Evolutionary conservation across 129 eudicot species (phyloP).

Genomic region (Artemisia annua): DNA sequence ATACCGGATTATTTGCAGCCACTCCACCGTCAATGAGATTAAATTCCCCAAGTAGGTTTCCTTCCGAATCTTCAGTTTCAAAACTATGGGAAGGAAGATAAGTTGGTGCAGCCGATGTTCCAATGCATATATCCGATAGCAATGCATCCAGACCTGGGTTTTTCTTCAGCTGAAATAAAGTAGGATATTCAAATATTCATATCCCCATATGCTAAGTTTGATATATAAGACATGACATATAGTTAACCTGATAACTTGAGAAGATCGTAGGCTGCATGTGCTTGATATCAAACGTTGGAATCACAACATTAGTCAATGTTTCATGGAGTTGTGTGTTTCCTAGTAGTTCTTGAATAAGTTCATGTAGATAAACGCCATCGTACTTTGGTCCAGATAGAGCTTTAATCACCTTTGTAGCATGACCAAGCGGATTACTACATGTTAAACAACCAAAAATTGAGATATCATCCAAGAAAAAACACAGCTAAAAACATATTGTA

Average conservation of each 20-base stretch:
- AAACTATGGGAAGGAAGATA: no score
- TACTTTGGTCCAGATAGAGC: slow-evolving; percentile 47
- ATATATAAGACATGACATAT: no score
- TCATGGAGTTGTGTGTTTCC: slow-evolving; percentile 43
- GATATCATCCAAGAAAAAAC: not conserved
- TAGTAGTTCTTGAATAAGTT: slow-evolving; percentile 33
- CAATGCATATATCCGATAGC: no score
- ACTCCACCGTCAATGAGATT: no score
- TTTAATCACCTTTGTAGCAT: slow-evolving; percentile 32
- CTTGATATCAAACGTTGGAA: slow-evolving; percentile 64
- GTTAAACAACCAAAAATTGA: not conserved
- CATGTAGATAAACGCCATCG: slow-evolving; percentile 54
- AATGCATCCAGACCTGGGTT: no score
- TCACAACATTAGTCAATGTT: slow-evolving; percentile 57
- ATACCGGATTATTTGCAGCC: no score
- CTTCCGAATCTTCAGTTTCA: no score
- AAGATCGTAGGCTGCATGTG: slow-evolving; percentile 57
- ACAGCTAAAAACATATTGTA: not conserved
- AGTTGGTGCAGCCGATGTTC: no score
- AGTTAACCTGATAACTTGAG: slow-evolving; percentile 47
- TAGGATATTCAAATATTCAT: no score
- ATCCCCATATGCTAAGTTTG: no score
- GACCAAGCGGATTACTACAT: slow-evolving; percentile 35
- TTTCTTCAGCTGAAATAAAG: no score
- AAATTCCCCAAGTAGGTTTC: no score